Evolutionary conservation across 2,329 filamentous ascomycete species (phyloP).

Genomic region (Hypoxylon sp.): DNA sequence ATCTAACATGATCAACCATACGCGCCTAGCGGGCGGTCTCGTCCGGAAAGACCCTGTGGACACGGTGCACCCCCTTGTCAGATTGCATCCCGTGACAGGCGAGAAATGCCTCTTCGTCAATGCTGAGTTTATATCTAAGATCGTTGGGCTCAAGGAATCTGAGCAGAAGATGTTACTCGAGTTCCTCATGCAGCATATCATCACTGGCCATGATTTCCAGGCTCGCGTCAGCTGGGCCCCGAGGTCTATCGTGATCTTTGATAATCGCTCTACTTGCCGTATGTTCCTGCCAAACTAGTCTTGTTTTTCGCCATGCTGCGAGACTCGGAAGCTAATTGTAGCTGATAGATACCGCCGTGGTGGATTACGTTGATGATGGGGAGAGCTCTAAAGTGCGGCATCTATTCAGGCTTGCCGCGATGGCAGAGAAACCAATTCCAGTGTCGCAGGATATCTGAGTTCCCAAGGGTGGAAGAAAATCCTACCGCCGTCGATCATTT

Average conservation of each 20-base stretch:
- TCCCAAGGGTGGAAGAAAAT: background rate
- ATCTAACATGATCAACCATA: conserved; percentile 23
- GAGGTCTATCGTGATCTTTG: conserved; percentile 65
- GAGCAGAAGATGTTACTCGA: conserved; percentile 62
- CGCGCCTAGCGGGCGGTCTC: conserved; percentile 15
- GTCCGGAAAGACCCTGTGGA: conserved; percentile 15
- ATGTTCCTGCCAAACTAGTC: background rate
- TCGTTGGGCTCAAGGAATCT: conserved; percentile 63
- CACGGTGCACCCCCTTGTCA: conserved; percentile 24
- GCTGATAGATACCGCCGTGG: conserved; percentile 61
- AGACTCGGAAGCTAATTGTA: background rate
- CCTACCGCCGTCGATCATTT: background rate
- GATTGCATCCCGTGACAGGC: conserved; percentile 64
- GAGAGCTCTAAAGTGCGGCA: conserved; percentile 62
- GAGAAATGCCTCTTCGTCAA: conserved; percentile 65
- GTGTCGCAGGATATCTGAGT: conserved; percentile 1
- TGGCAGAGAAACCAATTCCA: conserved; percentile 65
- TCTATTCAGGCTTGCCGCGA: conserved; percentile 64
- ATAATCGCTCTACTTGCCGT: conserved; percentile 56
- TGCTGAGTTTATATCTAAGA: conserved; percentile 63
- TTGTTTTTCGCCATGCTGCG: background rate
- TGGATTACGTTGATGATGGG: conserved; percentile 62
- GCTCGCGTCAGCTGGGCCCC: conserved; percentile 64
- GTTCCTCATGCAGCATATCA: conserved; percentile 64
- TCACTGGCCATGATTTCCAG: conserved; percentile 52